Evolutionary conservation across 306 rosid species (phyloP).

Genomic region (Acacia melanoxylon): DNA sequence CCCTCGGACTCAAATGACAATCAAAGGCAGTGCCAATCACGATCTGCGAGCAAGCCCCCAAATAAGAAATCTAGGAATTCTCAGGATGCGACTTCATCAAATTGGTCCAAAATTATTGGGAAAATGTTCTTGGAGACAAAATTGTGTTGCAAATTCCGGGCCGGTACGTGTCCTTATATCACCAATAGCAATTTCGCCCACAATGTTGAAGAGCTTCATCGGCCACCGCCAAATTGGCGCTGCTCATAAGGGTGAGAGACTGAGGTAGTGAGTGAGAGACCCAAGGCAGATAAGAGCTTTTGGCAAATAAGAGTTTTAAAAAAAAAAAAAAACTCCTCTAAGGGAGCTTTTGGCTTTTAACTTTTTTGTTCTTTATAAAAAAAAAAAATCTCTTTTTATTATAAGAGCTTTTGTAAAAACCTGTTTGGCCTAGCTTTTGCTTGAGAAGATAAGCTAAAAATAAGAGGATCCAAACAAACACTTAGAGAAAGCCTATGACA

Average conservation of each 20-base stretch:
- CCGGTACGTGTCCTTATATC: conserved; percentile 86
- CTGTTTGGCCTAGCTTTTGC: too few species aligned
- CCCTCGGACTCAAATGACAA: conserved; percentile 72
- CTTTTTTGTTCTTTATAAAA: too few species aligned
- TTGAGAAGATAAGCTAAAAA: too few species aligned
- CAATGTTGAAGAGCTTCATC: conserved; percentile 90
- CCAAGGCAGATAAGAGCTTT: too few species aligned
- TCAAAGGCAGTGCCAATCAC: conserved; percentile 58
- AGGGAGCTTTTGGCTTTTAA: too few species aligned
- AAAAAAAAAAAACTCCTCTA: too few species aligned
- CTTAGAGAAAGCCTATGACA: too few species aligned
- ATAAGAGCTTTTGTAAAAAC: too few species aligned
- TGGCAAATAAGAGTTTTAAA: too few species aligned
- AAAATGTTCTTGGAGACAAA: conserved; percentile 99
- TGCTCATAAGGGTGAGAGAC: conserved; percentile 49
- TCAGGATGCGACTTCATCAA: conserved; percentile 63
- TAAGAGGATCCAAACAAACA: too few species aligned
- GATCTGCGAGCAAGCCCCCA: conserved; percentile 82
- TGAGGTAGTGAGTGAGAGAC: too few species aligned
- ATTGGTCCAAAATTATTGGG: conserved; percentile 81
- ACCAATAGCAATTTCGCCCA: conserved; percentile 96
- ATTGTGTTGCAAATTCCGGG: conserved; percentile 93
- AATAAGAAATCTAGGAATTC: conserved; percentile 77
- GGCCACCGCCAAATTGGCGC: conserved; percentile 99
- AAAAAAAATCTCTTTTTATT: too few species aligned